Percentiles rank a stretch among this genome's conserved stretches.
Evolutionary conservation across 768 basidiomycete species (phyloP).

Genomic region (Nidularia pulvinata): DNA sequence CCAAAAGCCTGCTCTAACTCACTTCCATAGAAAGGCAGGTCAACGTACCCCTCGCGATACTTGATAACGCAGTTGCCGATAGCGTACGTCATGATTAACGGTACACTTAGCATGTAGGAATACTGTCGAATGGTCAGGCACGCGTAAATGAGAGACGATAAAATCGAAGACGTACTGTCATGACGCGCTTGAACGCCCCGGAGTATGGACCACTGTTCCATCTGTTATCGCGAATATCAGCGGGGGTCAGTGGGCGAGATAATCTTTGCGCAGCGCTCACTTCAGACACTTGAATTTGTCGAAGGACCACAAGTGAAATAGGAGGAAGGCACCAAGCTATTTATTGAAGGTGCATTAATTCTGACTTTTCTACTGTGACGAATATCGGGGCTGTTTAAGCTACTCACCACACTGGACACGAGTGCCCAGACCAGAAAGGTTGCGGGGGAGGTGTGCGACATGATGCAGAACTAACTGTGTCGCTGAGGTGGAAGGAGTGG

Average conservation of each 20-base stretch:
- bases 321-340: conserved; percentile 60
- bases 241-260: not conserved
- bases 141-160: not conserved
- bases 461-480: conserved; percentile 17
- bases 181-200: conserved; percentile 83
- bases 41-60: conserved; percentile 64
- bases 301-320: conserved; percentile 80
- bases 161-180: conserved; percentile 60
- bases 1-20: conserved; percentile 18
- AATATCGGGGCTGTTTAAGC: no score
- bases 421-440: conserved; percentile 65
- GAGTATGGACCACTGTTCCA: conserved; percentile 68
- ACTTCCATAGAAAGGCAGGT: conserved; percentile 47
- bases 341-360: not conserved
- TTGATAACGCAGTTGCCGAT: conserved; percentile 73
- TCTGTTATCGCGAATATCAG: conserved; percentile 27
- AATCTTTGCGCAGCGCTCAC: conserved; percentile 28
- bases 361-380: no score
- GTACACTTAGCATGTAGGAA: conserved; percentile 65
- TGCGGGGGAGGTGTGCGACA: conserved; percentile 66
- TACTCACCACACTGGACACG: conserved; percentile 48
- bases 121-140: conserved; percentile 43
- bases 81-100: conserved; percentile 56
- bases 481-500: not conserved
- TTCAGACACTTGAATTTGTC: conserved; percentile 75